Conservation (phyloP, 257 asterid species). For the Nicotiana knightiana region DNA sequence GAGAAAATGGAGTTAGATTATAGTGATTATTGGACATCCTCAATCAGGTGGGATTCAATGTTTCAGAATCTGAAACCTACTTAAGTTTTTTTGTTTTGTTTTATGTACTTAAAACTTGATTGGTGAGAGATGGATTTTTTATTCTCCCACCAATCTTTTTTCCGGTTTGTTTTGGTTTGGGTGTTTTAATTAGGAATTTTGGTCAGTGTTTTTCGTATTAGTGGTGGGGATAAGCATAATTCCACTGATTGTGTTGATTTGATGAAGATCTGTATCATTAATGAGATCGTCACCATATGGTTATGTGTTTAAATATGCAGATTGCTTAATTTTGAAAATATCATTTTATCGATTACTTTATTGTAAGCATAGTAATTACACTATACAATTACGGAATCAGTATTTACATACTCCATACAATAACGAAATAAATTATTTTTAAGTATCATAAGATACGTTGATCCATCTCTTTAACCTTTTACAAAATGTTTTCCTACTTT, state of each 20-base stretch:
- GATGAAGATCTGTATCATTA: conserved; percentile 6
- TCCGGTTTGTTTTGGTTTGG: background rate
- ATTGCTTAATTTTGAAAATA: too few relatives aligned
- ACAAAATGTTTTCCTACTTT: background rate
- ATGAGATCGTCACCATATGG: conserved; percentile 12
- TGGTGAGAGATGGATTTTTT: conserved; percentile 43
- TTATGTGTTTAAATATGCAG: background rate
- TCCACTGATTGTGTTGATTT: conserved; percentile 1
- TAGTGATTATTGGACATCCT: conserved; percentile 39
- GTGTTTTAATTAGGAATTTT: background rate
- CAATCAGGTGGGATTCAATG: conserved; percentile 69
- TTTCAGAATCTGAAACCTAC: conserved; percentile 85
- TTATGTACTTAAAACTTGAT: conserved; percentile 8
- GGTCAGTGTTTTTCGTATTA: background rate
- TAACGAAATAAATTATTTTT: too few relatives aligned
- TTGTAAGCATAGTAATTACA: background rate
- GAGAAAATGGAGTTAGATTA: conserved; percentile 18
- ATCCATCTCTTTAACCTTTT: background rate
- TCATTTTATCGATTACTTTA: background rate
- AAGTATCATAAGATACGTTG: background rate
- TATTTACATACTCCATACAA: too few relatives aligned
- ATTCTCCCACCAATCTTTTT: conserved; percentile 35
- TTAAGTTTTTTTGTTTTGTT: conserved; percentile 14
- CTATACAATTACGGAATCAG: background rate
- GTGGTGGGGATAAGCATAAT: conserved; percentile 7